These are phyloP conservation scores for Orychophragmus violaceus DNA, from an alignment of 345 rosid species.

Conservation along the genomic window DNA sequence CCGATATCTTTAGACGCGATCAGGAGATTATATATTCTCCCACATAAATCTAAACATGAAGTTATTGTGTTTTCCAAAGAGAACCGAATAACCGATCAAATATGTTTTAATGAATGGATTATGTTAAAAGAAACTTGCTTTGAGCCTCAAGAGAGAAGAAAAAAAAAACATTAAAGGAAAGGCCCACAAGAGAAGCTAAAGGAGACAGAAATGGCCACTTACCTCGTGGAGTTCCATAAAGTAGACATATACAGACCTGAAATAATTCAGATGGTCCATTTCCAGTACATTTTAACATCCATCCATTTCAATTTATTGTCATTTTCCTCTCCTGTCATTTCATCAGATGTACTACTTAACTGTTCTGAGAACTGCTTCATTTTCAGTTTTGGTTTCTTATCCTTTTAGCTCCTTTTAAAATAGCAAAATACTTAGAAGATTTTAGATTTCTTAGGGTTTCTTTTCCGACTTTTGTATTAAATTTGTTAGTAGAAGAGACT, in stretches of 20 bases:
- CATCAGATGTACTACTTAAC: slow-evolving; percentile 8
- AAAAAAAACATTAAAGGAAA: not conserved
- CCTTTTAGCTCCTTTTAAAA: not conserved
- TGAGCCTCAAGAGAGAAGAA: too few relatives aligned
- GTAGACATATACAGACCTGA: slow-evolving; percentile 25
- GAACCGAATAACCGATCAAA: too few relatives aligned
- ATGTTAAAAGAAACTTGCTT: too few relatives aligned
- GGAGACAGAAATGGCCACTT: slow-evolving; percentile 30
- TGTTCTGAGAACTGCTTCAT: slow-evolving; percentile 7
- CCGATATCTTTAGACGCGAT: too few relatives aligned
- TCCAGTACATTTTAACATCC: not conserved
- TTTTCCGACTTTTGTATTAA: too few relatives aligned
- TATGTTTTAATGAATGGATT: too few relatives aligned
- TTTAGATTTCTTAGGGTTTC: too few relatives aligned
- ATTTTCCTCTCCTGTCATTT: slow-evolving; percentile 22
- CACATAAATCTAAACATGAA: too few relatives aligned
- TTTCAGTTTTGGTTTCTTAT: not conserved
- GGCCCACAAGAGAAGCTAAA: slow-evolving; percentile 20
- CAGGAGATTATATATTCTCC: too few relatives aligned
- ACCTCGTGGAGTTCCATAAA: slow-evolving; percentile 24
- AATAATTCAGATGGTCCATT: slow-evolving; percentile 17
- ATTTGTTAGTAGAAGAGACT: too few relatives aligned
- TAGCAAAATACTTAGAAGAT: not conserved
- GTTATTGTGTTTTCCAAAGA: too few relatives aligned
- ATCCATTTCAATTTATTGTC: slow-evolving; percentile 8